A percentile compares a stretch with the other conserved stretches of the same genome.
These are phyloP conservation scores for Rhododendron henanense DNA, from an alignment of 148 eudicot species.

Conservation along the genomic window DNA sequence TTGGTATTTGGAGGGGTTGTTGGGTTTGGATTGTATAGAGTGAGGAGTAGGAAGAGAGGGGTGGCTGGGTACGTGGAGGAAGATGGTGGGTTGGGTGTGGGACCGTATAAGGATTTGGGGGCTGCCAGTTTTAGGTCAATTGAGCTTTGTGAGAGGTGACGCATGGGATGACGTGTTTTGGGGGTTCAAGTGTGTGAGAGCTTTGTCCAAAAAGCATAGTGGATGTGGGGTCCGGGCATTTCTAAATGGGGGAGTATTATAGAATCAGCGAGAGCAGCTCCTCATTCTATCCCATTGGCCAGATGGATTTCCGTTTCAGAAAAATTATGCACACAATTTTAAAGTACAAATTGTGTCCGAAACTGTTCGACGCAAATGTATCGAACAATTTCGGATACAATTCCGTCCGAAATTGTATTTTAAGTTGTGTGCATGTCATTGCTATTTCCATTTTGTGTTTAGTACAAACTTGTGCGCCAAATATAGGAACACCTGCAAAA, in stretches of 20 bases:
- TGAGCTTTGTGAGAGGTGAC: conserved; percentile 49
- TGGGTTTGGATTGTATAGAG: conserved; percentile 41
- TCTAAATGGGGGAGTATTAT: not conserved
- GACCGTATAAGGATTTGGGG: conserved; percentile 72
- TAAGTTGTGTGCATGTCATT: not conserved
- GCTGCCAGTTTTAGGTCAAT: conserved; percentile 63
- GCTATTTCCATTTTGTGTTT: not conserved
- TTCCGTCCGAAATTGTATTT: too few species aligned
- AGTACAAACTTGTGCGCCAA: not conserved
- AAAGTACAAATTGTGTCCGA: too few species aligned
- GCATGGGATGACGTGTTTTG: conserved; percentile 30
- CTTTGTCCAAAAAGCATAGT: not conserved
- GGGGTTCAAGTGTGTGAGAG: not conserved
- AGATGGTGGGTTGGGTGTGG: conserved; percentile 43
- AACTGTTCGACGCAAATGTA: too few species aligned
- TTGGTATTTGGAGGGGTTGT: conserved; percentile 35
- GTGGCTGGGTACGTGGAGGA: conserved; percentile 41
- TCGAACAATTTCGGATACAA: too few species aligned
- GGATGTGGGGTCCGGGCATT: not conserved
- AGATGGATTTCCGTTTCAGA: not conserved
- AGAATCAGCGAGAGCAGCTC: not conserved
- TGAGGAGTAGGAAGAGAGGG: conserved; percentile 40
- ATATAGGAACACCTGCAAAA: not conserved
- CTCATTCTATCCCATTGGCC: not conserved
- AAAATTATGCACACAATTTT: too few species aligned